phyloP scores from a whole-genome alignment of 2,329 filamentous ascomycete genomes.

The Neofusicoccum parvum region DNA sequence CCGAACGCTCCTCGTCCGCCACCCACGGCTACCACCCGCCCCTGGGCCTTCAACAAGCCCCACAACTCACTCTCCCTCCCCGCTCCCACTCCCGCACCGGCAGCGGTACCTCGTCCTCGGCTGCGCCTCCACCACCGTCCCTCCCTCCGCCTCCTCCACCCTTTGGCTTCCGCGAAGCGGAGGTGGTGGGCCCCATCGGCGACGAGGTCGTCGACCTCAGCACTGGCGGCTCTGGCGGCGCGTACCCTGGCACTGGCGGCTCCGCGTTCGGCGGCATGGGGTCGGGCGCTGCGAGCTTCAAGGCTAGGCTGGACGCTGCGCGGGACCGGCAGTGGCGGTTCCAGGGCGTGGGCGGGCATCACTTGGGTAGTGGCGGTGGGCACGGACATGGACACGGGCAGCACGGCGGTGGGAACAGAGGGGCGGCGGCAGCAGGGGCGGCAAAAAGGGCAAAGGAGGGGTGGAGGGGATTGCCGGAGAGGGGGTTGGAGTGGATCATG shows the following conservation, averaged over 20 bases:
- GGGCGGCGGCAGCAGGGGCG: neutral
- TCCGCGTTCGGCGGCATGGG: slow-evolving; percentile 3
- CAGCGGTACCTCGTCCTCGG: neutral
- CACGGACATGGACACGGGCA: neutral
- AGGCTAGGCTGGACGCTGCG: slow-evolving; percentile 35
- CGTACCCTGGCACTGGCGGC: neutral
- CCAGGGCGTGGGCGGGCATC: slow-evolving; percentile 28
- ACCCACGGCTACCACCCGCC: neutral
- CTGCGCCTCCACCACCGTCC: neutral
- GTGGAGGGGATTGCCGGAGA: slow-evolving; percentile 24
- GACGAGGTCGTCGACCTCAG: neutral
- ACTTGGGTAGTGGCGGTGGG: neutral
- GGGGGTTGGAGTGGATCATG: slow-evolving; percentile 40
- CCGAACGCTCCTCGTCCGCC: slow-evolving; percentile 2
- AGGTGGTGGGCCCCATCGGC: slow-evolving; percentile 26
- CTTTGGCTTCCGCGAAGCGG: slow-evolving; percentile 40
- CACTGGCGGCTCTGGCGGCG: neutral
- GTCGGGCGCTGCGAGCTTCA: slow-evolving; percentile 28
- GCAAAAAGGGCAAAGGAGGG: slow-evolving; percentile 28
- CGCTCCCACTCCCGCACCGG: neutral
- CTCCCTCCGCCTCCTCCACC: slow-evolving; percentile 6
- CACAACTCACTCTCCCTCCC: neutral
- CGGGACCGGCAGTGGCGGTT: slow-evolving; percentile 36
- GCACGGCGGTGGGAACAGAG: neutral
- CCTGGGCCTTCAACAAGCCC: slow-evolving; percentile 1